Percentiles rank a stretch among this genome's conserved stretches.
phyloP scores from a whole-genome alignment of 306 rosid species.

The Herpetospermum pedunculosum region DNA sequence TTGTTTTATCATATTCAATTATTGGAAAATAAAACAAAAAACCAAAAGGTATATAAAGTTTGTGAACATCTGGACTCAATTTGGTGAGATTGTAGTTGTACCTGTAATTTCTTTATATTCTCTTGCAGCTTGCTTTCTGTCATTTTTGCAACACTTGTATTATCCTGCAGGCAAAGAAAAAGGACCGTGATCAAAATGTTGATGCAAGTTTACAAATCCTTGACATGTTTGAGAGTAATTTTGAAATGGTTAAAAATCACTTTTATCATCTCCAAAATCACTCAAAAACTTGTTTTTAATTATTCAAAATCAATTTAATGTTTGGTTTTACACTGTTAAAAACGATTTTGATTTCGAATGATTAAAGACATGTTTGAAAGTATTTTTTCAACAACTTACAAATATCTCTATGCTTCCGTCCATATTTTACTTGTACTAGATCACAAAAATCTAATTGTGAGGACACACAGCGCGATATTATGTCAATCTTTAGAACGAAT shows the following conservation, averaged over 20 bases:
- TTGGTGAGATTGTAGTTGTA: conserved; percentile 12
- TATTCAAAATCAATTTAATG: no score
- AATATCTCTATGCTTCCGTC: neutral
- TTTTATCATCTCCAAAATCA: no score
- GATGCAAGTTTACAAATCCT: no score
- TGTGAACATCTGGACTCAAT: neutral
- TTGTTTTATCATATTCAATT: neutral
- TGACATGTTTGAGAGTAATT: no score
- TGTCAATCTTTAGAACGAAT: neutral
- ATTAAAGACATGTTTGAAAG: no score
- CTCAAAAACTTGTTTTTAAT: no score
- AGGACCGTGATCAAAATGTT: neutral
- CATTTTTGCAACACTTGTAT: conserved; percentile 39
- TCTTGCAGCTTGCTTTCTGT: conserved; percentile 70
- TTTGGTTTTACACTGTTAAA: no score
- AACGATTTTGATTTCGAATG: no score
- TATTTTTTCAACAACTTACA: neutral
- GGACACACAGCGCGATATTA: neutral
- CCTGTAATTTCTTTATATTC: conserved; percentile 48
- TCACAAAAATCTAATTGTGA: neutral
- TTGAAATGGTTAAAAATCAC: no score
- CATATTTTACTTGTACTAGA: neutral
- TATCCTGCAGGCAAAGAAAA: conserved; percentile 36
- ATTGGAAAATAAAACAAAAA: neutral
- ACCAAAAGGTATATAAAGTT: neutral